A percentile compares a stretch with the other conserved stretches of the same genome.
Conservation (phyloP, 1,284 basidiomycete species). For the Gymnopus androsaceus region DNA sequence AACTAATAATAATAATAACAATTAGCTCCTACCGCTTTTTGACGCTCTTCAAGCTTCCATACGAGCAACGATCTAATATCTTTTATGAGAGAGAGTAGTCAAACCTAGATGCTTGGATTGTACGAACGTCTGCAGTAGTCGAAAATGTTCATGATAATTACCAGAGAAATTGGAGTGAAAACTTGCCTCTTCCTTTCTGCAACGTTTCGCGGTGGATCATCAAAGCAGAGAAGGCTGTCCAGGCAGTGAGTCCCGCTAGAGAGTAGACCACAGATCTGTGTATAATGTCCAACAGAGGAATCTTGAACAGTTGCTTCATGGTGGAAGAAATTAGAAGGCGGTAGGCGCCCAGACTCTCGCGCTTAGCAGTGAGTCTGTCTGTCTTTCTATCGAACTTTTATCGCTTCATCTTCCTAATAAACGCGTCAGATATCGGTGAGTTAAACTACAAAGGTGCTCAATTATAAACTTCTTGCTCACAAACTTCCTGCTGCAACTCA, state of each 20-base stretch:
- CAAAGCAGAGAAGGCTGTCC: constrained; percentile 21
- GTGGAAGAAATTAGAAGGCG: background rate
- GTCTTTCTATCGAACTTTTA: too few relatives aligned
- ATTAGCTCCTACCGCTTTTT: constrained; percentile 11
- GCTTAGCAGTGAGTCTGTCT: too few relatives aligned
- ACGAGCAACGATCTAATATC: constrained; percentile 11
- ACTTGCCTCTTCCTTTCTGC: constrained; percentile 20
- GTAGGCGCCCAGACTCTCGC: too few relatives aligned
- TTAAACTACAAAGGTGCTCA: too few relatives aligned
- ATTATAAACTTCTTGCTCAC: too few relatives aligned
- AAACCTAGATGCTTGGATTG: background rate
- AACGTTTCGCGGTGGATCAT: constrained; percentile 22
- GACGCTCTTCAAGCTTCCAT: constrained; percentile 17
- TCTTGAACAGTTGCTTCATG: constrained; percentile 7
- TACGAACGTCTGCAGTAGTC: constrained; percentile 1
- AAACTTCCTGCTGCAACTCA: too few relatives aligned
- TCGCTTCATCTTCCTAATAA: too few relatives aligned
- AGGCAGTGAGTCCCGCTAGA: constrained; percentile 23
- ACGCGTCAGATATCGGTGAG: too few relatives aligned
- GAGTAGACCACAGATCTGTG: constrained; percentile 26
- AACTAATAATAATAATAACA: too few relatives aligned
- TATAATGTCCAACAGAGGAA: constrained; percentile 23
- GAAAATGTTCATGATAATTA: background rate
- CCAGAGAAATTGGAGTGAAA: background rate
- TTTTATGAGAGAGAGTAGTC: background rate